A percentile compares a stretch with the other conserved stretches of the same genome.
Conservation (phyloP, 805 yeast species). For the Candida krabiensis region DNA sequence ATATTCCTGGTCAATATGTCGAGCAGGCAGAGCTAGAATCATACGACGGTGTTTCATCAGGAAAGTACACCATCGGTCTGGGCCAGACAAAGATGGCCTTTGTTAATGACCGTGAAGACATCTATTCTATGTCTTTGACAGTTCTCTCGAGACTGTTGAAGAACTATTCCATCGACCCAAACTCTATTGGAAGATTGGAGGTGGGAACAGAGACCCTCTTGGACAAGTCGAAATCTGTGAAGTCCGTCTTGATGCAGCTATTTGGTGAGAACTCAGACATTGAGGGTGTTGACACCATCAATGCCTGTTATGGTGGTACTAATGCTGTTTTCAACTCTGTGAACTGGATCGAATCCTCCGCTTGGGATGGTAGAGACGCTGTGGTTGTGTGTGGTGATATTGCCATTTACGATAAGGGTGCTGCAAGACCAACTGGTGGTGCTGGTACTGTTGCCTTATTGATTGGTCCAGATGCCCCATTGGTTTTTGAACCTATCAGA, state of each 20-base stretch:
- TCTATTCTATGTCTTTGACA: slow-evolving; percentile 92
- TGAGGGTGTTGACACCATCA: slow-evolving; percentile 94
- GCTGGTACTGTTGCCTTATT: slow-evolving; percentile 94
- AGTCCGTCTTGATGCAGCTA: slow-evolving; percentile 92
- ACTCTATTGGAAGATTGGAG: slow-evolving; percentile 87
- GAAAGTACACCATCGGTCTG: slow-evolving; percentile 96
- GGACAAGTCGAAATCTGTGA: slow-evolving; percentile 96
- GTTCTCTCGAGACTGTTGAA: slow-evolving; percentile 73
- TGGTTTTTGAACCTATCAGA: slow-evolving; percentile 84
- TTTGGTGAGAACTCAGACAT: slow-evolving; percentile 85
- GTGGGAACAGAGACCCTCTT: slow-evolving; percentile 97
- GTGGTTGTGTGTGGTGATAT: slow-evolving; percentile 97
- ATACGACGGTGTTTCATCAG: slow-evolving; percentile 82
- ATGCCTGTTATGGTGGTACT: slow-evolving; percentile 99
- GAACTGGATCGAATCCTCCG: slow-evolving; percentile 93
- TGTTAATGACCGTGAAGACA: slow-evolving; percentile 96
- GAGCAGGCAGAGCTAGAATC: slow-evolving; percentile 86
- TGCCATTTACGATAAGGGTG: slow-evolving; percentile 95
- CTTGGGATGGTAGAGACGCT: slow-evolving; percentile 99
- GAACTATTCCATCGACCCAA: slow-evolving; percentile 80
- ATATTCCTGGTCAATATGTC: slow-evolving; percentile 82
- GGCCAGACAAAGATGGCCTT: slow-evolving; percentile 99
- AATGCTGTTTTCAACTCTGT: slow-evolving; percentile 89
- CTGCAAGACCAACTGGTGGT: slow-evolving; percentile 99
- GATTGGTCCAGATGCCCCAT: slow-evolving; percentile 97